phyloP scores from a whole-genome alignment of 257 asterid genomes.

The Scutellaria baicalensis region DNA sequence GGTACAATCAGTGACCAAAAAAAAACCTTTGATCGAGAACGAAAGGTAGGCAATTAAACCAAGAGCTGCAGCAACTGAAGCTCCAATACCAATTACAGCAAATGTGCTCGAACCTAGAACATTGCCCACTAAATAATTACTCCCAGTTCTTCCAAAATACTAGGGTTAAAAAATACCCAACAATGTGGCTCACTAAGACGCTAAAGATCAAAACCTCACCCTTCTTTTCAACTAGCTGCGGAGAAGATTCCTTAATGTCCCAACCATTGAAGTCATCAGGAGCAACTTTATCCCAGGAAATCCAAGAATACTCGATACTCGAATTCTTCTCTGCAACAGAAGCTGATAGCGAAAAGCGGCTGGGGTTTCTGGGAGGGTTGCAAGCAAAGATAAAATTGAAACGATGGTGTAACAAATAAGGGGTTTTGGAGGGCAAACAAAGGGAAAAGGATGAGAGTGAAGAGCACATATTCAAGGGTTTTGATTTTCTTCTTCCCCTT shows the following conservation, averaged over 20 bases:
- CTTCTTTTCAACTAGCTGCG: constrained; percentile 20
- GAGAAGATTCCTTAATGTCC: constrained; percentile 46
- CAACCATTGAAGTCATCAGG: constrained; percentile 74
- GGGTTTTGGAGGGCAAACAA: constrained; percentile 30
- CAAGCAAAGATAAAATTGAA: constrained; percentile 28
- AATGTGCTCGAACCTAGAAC: constrained; percentile 40
- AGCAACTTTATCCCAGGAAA: constrained; percentile 24
- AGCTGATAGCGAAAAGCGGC: constrained; percentile 28
- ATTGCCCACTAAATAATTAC: constrained; percentile 15
- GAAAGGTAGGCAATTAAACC: constrained; percentile 53
- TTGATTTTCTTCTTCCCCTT: neutral
- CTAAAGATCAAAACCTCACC: constrained; percentile 22
- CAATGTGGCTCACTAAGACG: neutral
- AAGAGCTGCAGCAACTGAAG: constrained; percentile 49
- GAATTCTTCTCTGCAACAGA: constrained; percentile 42
- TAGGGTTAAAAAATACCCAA: neutral
- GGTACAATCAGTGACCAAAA: neutral
- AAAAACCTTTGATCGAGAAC: constrained; percentile 48
- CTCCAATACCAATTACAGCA: constrained; percentile 50
- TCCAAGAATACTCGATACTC: constrained; percentile 43
- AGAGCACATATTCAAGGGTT: constrained; percentile 41
- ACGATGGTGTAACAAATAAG: constrained; percentile 27
- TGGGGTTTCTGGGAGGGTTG: constrained; percentile 30
- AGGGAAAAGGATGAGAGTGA: constrained; percentile 41
- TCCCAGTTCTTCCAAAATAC: neutral